phyloP scores from a whole-genome alignment of 2,329 filamentous ascomycete genomes.

The Parastagonospora avenae region DNA sequence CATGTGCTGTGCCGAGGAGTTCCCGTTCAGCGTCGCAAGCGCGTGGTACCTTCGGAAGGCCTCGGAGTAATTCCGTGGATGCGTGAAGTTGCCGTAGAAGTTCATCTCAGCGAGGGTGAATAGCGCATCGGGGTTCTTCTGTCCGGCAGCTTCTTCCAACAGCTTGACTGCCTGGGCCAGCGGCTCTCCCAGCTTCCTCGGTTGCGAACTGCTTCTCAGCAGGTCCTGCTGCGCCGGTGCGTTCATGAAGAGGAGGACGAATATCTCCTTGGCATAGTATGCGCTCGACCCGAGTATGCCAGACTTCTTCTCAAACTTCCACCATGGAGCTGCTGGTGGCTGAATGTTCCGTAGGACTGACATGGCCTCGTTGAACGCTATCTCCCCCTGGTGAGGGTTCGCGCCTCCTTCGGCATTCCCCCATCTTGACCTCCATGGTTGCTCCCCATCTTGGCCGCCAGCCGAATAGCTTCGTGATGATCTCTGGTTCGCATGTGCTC shows the following conservation, averaged over 20 bases:
- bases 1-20: slow-evolving; percentile 95
- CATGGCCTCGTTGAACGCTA: slow-evolving; percentile 47
- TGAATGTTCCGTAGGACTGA: slow-evolving; percentile 49
- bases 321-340: slow-evolving; percentile 48
- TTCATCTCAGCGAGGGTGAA: slow-evolving; percentile 92
- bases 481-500: slow-evolving; percentile 29
- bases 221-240: slow-evolving; percentile 57
- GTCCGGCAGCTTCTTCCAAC: slow-evolving; percentile 62
- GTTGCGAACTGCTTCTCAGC: slow-evolving; percentile 42
- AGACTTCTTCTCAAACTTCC: slow-evolving; percentile 56
- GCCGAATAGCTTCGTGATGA: slow-evolving; percentile 26
- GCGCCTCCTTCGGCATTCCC: slow-evolving; percentile 16
- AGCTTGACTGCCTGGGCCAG: slow-evolving; percentile 64
- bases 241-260: slow-evolving; percentile 70
- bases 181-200: slow-evolving; percentile 55
- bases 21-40: slow-evolving; percentile 77
- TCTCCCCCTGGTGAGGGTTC: slow-evolving; percentile 22
- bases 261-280: slow-evolving; percentile 67
- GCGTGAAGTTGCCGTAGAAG: slow-evolving; percentile 92
- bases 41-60: slow-evolving; percentile 83
- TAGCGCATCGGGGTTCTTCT: slow-evolving; percentile 77
- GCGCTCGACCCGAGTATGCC: slow-evolving; percentile 62
- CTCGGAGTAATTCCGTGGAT: slow-evolving; percentile 78
- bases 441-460: slow-evolving; percentile 14
- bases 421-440: slow-evolving; percentile 29